Evolutionary conservation across 805 yeast species (phyloP).

Genomic region (Sungouiozyma intestinalis): DNA sequence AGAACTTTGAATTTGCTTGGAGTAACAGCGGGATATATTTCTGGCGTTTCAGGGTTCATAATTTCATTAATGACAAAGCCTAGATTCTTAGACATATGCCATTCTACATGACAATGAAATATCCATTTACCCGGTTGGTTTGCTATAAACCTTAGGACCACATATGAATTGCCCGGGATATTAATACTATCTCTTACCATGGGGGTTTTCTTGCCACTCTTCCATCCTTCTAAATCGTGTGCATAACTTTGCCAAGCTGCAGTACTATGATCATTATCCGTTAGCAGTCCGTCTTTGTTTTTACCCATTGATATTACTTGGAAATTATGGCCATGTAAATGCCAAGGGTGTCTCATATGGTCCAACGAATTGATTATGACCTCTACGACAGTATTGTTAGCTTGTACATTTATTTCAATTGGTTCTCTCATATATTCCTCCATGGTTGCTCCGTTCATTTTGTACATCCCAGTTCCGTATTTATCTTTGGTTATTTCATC

Average conservation of each 20-base stretch:
- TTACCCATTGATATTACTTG: conserved; percentile 39
- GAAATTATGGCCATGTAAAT: conserved; percentile 50
- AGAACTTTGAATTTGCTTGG: conserved; percentile 10
- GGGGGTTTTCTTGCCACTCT: conserved; percentile 34
- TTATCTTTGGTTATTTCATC: conserved; percentile 10
- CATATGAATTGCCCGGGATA: conserved; percentile 48
- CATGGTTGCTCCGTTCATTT: conserved; percentile 44
- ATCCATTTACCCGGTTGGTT: conserved; percentile 73
- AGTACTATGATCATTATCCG: conserved; percentile 24
- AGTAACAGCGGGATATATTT: not conserved
- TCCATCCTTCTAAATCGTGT: conserved; percentile 16
- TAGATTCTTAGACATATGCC: conserved; percentile 59
- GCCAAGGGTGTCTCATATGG: conserved; percentile 59
- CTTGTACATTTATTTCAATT: conserved; percentile 22
- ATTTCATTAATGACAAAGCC: conserved; percentile 34
- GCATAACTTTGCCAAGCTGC: conserved; percentile 33
- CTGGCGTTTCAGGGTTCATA: not conserved
- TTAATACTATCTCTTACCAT: conserved; percentile 51
- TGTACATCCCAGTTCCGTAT: conserved; percentile 40
- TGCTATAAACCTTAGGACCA: conserved; percentile 48
- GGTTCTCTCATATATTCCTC: conserved; percentile 42
- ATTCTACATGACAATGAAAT: conserved; percentile 69
- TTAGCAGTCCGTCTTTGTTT: conserved; percentile 32
- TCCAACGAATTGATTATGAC: conserved; percentile 56
- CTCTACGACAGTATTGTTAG: conserved; percentile 39